Conservation (phyloP, 148 eudicot species). For the Beta vulgaris region DNA sequence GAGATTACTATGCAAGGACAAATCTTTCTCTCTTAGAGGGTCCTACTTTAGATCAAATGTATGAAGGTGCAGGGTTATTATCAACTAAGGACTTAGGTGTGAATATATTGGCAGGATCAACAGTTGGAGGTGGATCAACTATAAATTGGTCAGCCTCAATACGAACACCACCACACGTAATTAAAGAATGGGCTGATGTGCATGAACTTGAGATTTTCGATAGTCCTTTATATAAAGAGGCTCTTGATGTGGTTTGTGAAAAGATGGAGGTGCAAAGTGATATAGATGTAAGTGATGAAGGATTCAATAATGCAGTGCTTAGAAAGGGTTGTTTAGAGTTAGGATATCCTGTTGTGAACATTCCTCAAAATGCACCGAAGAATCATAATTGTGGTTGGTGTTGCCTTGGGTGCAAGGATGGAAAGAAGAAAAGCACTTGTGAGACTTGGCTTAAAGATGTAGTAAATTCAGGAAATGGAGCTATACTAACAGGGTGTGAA, state of each 20-base stretch:
- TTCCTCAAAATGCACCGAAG: constrained; percentile 43
- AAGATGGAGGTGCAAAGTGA: constrained; percentile 67
- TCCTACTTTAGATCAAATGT: constrained; percentile 53
- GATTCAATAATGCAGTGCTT: constrained; percentile 51
- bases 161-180: constrained; percentile 48
- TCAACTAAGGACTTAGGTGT: constrained; percentile 46
- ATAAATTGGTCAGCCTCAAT: constrained; percentile 72
- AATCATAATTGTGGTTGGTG: constrained; percentile 83
- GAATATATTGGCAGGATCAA: constrained; percentile 57
- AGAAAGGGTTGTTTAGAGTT: constrained; percentile 60
- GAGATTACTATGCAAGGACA: constrained; percentile 45
- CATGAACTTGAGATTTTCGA: constrained; percentile 42
- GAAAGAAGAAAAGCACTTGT: constrained; percentile 49
- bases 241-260: constrained; percentile 47
- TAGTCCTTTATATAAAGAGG: constrained; percentile 39
- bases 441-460: constrained; percentile 71
- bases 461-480: constrained; percentile 55
- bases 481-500: constrained; percentile 43
- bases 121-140: constrained; percentile 75
- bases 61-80: constrained; percentile 51
- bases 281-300: constrained; percentile 45
- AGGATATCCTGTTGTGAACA: constrained; percentile 45
- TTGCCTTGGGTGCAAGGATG: constrained; percentile 64
- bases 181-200: constrained; percentile 45
- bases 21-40: constrained; percentile 68